Conservation (phyloP, 306 rosid species). For the Chamaecrista fasciculata region DNA sequence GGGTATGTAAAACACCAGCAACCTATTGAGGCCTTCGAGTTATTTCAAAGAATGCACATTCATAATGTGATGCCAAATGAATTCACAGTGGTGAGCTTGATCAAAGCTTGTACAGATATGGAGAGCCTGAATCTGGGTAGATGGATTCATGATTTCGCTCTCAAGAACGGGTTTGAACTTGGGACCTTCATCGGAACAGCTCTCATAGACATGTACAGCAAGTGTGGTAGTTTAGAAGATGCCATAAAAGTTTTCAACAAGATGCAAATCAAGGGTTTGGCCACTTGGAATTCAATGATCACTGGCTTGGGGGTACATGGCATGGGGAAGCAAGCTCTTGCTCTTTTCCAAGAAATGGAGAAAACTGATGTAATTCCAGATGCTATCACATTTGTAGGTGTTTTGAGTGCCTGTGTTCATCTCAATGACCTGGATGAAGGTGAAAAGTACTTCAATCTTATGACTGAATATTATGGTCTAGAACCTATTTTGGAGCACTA, state of each 20-base stretch:
- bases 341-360: constrained; percentile 49
- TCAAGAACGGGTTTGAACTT: constrained; percentile 45
- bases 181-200: constrained; percentile 59
- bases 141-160: constrained; percentile 55
- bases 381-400: constrained; percentile 47
- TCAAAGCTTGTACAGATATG: constrained; percentile 59
- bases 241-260: constrained; percentile 49
- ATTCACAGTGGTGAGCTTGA: constrained; percentile 59
- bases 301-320: constrained; percentile 77
- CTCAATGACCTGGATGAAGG: constrained; percentile 32
- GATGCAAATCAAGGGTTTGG: constrained; percentile 50
- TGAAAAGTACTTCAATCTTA: constrained; percentile 39
- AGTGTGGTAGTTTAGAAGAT: constrained; percentile 59
- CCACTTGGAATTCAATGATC: constrained; percentile 76
- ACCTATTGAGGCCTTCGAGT: constrained; percentile 49
- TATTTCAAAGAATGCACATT: constrained; percentile 59
- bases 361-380: constrained; percentile 33
- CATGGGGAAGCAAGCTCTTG: constrained; percentile 48
- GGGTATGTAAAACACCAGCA: constrained; percentile 46
- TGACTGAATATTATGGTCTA: constrained; percentile 54
- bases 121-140: constrained; percentile 56
- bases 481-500: constrained; percentile 53
- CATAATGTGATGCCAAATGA: constrained; percentile 58
- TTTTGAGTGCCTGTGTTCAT: constrained; percentile 38
- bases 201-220: constrained; percentile 72